These are phyloP conservation scores for Trichoderma gracile DNA, from an alignment of 2,329 filamentous ascomycete species.

Conservation along the genomic window DNA sequence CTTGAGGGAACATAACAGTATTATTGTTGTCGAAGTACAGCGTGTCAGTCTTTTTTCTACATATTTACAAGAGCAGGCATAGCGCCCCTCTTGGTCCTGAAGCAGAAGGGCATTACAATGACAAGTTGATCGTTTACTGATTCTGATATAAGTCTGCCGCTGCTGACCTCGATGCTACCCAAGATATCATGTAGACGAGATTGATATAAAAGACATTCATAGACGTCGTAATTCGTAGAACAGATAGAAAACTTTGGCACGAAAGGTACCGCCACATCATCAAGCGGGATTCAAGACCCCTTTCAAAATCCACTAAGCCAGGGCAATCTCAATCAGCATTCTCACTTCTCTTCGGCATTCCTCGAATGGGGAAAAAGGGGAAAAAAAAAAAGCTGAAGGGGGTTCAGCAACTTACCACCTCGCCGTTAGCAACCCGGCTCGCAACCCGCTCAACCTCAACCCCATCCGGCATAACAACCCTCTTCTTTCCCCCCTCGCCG, in stretches of 20 bases:
- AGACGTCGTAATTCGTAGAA: background rate
- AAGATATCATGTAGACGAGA: background rate
- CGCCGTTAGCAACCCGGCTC: conserved; percentile 79
- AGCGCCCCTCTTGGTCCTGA: no score
- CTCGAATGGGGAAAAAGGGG: background rate
- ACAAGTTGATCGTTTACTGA: no score
- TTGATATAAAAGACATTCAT: background rate
- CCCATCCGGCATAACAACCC: conserved; percentile 74
- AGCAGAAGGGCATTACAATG: no score
- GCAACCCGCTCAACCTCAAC: conserved; percentile 76
- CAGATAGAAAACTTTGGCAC: background rate
- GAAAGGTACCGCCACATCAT: background rate
- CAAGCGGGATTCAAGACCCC: conserved; percentile 50
- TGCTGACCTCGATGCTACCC: no score
- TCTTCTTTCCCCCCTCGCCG: conserved; percentile 57
- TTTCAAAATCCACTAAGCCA: conserved; percentile 63
- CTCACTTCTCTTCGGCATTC: background rate
- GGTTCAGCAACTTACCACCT: conserved; percentile 57
- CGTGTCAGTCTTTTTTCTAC: no score
- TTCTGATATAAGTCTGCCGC: no score
- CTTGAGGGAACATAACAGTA: no score
- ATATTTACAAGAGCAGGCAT: no score
- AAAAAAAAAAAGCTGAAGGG: no score
- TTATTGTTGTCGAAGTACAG: no score
- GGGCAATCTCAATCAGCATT: background rate